phyloP scores from a whole-genome alignment of 352 stramenopile genomes.

The Globisporangium recalcitrans region DNA sequence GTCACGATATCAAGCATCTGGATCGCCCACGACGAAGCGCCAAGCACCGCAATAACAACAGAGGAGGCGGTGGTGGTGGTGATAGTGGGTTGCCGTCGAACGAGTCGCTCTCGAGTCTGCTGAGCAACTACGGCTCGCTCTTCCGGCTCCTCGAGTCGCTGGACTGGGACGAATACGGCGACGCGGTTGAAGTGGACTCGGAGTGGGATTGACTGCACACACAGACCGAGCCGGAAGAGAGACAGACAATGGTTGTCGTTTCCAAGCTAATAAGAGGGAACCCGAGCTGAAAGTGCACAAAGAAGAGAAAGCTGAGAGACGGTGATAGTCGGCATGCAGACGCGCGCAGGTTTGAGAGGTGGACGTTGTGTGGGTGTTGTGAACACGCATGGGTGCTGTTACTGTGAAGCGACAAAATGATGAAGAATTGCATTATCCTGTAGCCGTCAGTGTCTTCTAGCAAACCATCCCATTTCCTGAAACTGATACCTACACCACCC shows the following conservation, averaged over 20 bases:
- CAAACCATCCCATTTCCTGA: too few relatives aligned
- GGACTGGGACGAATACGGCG: constrained; percentile 44
- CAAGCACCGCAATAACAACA: constrained; percentile 10
- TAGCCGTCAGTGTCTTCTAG: too few relatives aligned
- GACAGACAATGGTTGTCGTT: background rate
- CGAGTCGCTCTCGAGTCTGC: constrained; percentile 35
- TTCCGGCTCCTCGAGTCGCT: constrained; percentile 63
- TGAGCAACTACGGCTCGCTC: constrained; percentile 58
- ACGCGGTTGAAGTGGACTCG: constrained; percentile 14
- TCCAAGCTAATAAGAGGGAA: too few relatives aligned
- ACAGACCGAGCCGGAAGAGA: background rate
- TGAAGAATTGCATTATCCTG: too few relatives aligned
- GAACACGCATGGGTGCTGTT: too few relatives aligned
- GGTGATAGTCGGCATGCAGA: too few relatives aligned
- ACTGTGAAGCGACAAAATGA: too few relatives aligned
- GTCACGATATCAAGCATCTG: constrained; percentile 60
- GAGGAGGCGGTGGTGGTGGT: constrained; percentile 16
- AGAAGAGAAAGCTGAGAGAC: too few relatives aligned
- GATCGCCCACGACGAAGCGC: constrained; percentile 31
- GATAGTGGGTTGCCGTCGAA: background rate
- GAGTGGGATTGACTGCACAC: background rate
- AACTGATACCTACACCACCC: background rate
- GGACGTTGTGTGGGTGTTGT: too few relatives aligned
- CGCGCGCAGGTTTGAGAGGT: too few relatives aligned
- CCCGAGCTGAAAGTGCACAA: too few relatives aligned